phyloP scores from a whole-genome alignment of 805 yeast genomes.

The Metschnikowia similis region DNA sequence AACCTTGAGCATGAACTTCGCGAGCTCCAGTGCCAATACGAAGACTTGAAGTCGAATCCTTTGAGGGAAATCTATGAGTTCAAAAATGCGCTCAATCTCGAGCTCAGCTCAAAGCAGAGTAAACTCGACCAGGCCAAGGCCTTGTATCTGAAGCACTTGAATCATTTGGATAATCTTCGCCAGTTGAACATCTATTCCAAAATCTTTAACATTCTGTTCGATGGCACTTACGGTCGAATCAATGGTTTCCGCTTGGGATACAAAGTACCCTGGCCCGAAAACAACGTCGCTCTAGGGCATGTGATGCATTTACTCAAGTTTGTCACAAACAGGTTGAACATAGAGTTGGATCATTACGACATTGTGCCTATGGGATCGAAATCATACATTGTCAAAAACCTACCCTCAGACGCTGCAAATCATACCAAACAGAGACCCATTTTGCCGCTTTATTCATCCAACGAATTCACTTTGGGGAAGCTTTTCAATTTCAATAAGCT shows the following conservation, averaged over 20 bases:
- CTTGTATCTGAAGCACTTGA: constrained; percentile 55
- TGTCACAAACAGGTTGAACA: constrained; percentile 50
- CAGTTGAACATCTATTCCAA: constrained; percentile 79
- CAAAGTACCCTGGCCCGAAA: constrained; percentile 83
- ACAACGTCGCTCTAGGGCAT: constrained; percentile 90
- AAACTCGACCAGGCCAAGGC: constrained; percentile 63
- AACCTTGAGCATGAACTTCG: constrained; percentile 47
- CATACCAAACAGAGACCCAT: constrained; percentile 29
- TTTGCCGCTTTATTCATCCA: constrained; percentile 59
- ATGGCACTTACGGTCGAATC: constrained; percentile 68
- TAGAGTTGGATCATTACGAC: constrained; percentile 56
- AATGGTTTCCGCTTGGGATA: constrained; percentile 80
- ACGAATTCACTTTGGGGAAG: constrained; percentile 70
- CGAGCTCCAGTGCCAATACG: constrained; percentile 37
- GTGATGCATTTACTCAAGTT: constrained; percentile 66
- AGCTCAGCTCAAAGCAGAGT: constrained; percentile 45
- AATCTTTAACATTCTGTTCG: constrained; percentile 77
- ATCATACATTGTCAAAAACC: constrained; percentile 63
- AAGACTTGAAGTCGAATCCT: constrained; percentile 33
- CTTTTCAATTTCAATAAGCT: constrained; percentile 68
- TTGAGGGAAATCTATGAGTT: constrained; percentile 44
- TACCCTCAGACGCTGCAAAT: constrained; percentile 10
- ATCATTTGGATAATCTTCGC: constrained; percentile 66
- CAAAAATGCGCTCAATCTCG: constrained; percentile 55
- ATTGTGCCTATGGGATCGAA: constrained; percentile 81